phyloP scores from a whole-genome alignment of 1,284 basidiomycete species.

The Trametes sp. region DNA sequence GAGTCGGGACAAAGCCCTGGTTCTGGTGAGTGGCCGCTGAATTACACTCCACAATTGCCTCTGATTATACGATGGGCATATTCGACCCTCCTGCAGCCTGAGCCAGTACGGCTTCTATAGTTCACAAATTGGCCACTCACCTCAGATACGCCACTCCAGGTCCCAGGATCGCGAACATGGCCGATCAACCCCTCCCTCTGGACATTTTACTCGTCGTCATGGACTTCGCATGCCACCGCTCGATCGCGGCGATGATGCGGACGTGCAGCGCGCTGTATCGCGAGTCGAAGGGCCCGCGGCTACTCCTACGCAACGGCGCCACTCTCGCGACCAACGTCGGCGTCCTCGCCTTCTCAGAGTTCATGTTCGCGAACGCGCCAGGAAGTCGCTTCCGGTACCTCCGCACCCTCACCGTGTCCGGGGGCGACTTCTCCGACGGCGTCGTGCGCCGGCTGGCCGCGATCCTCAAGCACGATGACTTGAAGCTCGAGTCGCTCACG shows the following conservation, averaged over 20 bases:
- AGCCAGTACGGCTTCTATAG: too few species aligned
- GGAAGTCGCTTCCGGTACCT: constrained; percentile 9
- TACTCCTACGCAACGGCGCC: constrained; percentile 18
- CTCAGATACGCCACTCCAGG: too few species aligned
- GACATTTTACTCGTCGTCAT: constrained; percentile 22
- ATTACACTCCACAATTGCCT: too few species aligned
- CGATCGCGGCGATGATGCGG: constrained; percentile 13
- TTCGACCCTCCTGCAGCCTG: too few species aligned
- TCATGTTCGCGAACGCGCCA: constrained; percentile 6
- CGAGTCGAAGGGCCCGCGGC: constrained; percentile 8
- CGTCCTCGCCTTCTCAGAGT: constrained; percentile 17
- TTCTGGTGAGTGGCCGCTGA: too few species aligned
- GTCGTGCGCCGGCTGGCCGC: neutral
- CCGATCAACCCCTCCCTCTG: constrained; percentile 8
- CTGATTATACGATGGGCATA: too few species aligned
- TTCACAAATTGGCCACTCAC: too few species aligned
- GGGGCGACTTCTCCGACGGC: neutral
- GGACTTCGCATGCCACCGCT: neutral
- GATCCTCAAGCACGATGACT: constrained; percentile 6
- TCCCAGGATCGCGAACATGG: neutral
- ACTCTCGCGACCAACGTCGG: neutral
- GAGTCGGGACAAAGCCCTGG: too few species aligned
- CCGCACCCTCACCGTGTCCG: constrained; percentile 10
- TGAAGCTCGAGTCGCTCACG: constrained; percentile 12
- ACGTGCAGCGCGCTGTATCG: constrained; percentile 20